Conservation (phyloP, 441 rosid genomes). For the Daphne laureola region DNA sequence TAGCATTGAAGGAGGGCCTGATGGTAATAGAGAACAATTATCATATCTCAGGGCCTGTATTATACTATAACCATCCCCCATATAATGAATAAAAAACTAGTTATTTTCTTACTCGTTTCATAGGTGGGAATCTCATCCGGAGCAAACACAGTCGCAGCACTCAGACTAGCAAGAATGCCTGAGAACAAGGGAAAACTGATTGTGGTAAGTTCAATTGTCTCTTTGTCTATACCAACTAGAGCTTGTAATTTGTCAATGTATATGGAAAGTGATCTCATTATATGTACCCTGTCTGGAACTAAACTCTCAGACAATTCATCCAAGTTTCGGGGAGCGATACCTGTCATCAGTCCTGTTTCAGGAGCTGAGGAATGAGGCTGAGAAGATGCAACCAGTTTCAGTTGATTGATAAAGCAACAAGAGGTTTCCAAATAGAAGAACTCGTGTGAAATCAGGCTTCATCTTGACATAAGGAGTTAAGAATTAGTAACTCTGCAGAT, state of each 20-base stretch:
- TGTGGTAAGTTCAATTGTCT: conserved; percentile 46
- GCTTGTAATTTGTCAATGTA: too few species aligned
- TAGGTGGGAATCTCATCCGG: conserved; percentile 96
- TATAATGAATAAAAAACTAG: neutral
- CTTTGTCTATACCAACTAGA: too few species aligned
- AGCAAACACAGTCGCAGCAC: conserved; percentile 84
- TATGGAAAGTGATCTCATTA: too few species aligned
- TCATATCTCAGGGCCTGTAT: neutral
- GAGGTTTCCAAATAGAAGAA: too few species aligned
- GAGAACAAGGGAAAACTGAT: conserved; percentile 92
- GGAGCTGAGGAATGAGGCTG: conserved; percentile 81
- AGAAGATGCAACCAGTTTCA: conserved; percentile 80
- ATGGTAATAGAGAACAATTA: conserved; percentile 40
- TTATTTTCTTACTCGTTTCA: neutral
- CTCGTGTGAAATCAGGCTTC: too few species aligned
- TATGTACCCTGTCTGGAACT: too few species aligned
- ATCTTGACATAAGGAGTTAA: too few species aligned
- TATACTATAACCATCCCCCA: neutral
- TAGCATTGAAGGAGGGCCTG: conserved; percentile 92
- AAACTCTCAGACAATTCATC: conserved; percentile 57
- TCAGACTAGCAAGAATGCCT: conserved; percentile 68
- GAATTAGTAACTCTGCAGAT: too few species aligned
- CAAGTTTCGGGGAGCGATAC: conserved; percentile 92
- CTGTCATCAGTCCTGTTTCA: conserved; percentile 68
- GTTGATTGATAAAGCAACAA: conserved; percentile 39